These are phyloP conservation scores for Cercospora brassicicola DNA, from an alignment of 2,329 filamentous ascomycete species.

Conservation along the genomic window DNA sequence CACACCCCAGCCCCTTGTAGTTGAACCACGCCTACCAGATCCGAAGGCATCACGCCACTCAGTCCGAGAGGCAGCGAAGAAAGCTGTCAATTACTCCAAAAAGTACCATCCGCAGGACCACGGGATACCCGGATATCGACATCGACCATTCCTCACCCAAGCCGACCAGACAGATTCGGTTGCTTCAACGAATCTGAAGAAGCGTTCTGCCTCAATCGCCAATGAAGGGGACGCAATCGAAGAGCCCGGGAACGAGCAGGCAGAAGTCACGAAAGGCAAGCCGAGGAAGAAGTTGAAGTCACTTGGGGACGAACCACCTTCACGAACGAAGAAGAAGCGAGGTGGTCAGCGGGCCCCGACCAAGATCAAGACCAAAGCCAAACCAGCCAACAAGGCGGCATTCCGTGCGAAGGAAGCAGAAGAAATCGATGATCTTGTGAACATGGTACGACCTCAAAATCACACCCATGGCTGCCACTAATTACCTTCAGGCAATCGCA, in stretches of 20 bases:
- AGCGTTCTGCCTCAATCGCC: conserved; percentile 7
- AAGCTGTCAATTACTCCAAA: conserved; percentile 28
- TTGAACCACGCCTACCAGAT: conserved; percentile 22
- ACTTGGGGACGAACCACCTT: neutral
- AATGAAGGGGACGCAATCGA: neutral
- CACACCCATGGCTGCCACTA: neutral
- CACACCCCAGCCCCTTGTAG: neutral
- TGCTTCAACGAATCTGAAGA: neutral
- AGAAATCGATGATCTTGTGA: conserved; percentile 13
- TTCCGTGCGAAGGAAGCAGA: neutral
- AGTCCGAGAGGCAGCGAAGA: conserved; percentile 24
- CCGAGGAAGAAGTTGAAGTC: conserved; percentile 20
- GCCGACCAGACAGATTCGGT: neutral
- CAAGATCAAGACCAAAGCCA: neutral
- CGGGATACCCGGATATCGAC: conserved; percentile 24
- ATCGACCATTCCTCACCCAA: conserved; percentile 14
- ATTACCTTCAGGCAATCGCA: neutral
- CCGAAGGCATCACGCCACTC: conserved; percentile 31
- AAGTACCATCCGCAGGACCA: conserved; percentile 34
- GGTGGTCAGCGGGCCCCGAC: neutral
- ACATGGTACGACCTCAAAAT: neutral
- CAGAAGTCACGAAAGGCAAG: neutral
- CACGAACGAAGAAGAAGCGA: neutral
- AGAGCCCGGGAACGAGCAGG: neutral
- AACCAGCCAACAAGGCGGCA: neutral